These are phyloP conservation scores for Helicocarpus griseus DNA, from an alignment of 2,329 filamentous ascomycete genomes.

Conservation along the genomic window DNA sequence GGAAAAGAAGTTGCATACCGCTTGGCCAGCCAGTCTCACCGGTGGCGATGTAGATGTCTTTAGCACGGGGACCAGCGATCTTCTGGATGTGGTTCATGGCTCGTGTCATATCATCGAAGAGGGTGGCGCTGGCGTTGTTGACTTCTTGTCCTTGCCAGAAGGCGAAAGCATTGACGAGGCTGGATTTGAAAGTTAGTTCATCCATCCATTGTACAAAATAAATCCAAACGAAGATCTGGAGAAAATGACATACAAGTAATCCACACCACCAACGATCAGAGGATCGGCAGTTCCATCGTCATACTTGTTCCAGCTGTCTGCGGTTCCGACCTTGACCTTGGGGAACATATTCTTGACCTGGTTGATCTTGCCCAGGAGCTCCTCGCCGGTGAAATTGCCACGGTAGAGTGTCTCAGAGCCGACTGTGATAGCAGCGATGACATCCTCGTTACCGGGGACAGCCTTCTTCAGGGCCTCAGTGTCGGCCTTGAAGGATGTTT, in stretches of 20 bases:
- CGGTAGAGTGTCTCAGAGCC: conserved; percentile 64
- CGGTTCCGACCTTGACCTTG: conserved; percentile 53
- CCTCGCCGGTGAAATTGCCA: conserved; percentile 52
- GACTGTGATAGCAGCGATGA: conserved; percentile 59
- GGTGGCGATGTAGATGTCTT: conserved; percentile 56
- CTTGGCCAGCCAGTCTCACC: conserved; percentile 62
- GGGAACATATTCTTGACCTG: conserved; percentile 47
- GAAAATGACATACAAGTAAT: conserved; percentile 39
- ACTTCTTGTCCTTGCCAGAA: conserved; percentile 60
- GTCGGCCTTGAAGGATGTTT: conserved; percentile 53
- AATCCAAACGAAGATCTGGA: not conserved
- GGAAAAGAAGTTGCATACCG: conserved; percentile 21
- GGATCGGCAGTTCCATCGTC: conserved; percentile 58
- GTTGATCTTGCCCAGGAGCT: conserved; percentile 53
- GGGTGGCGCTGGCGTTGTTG: conserved; percentile 50
- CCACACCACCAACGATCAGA: conserved; percentile 50
- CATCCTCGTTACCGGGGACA: conserved; percentile 40
- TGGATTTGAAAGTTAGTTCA: conserved; percentile 9
- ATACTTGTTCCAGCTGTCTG: conserved; percentile 65
- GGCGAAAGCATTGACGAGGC: conserved; percentile 58
- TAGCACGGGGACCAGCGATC: conserved; percentile 41
- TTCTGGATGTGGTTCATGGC: conserved; percentile 54
- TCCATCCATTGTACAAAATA: not conserved
- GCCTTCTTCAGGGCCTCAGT: conserved; percentile 45
- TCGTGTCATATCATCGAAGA: conserved; percentile 58